These are phyloP conservation scores for Monosporascus ibericus DNA, from an alignment of 2,329 filamentous ascomycete species.

Conservation along the genomic window DNA sequence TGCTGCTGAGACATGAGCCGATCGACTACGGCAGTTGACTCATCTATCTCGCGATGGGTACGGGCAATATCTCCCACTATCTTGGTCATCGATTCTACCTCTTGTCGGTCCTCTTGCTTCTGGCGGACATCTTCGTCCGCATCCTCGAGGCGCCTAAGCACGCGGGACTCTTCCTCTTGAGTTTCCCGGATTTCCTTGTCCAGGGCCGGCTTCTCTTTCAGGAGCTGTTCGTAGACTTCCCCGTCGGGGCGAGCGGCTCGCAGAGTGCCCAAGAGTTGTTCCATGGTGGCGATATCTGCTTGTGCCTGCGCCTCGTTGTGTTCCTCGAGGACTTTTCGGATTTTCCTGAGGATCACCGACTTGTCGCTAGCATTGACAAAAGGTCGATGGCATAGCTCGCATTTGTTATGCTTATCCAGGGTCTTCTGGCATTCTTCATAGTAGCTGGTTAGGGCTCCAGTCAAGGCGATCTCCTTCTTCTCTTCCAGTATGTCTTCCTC, in stretches of 20 bases:
- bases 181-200: slow-evolving; percentile 56
- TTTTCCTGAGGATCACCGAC: slow-evolving; percentile 58
- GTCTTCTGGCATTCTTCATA: slow-evolving; percentile 62
- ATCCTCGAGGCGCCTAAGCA: slow-evolving; percentile 58
- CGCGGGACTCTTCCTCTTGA: slow-evolving; percentile 54
- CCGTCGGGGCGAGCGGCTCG: slow-evolving; percentile 60
- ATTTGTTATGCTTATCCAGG: slow-evolving; percentile 64
- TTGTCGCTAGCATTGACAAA: slow-evolving; percentile 59
- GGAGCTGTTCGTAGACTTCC: slow-evolving; percentile 67
- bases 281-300: slow-evolving; percentile 48
- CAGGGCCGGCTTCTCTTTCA: slow-evolving; percentile 63
- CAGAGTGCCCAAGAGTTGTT: slow-evolving; percentile 50
- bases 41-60: slow-evolving; percentile 64
- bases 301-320: slow-evolving; percentile 58
- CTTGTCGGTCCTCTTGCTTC: slow-evolving; percentile 59
- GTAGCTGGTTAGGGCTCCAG: slow-evolving; percentile 63
- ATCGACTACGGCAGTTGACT: slow-evolving; percentile 66
- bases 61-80: slow-evolving; percentile 71
- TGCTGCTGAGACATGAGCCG: slow-evolving; percentile 72
- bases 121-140: slow-evolving; percentile 62
- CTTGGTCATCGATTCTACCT: slow-evolving; percentile 70
- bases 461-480: slow-evolving; percentile 63
- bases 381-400: slow-evolving; percentile 66
- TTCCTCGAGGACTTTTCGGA: slow-evolving; percentile 58
- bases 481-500: slow-evolving; percentile 54